Base-by-base conservation (phyloP, 306 rosid genomes). In the Pyrus betulifolia region DNA sequence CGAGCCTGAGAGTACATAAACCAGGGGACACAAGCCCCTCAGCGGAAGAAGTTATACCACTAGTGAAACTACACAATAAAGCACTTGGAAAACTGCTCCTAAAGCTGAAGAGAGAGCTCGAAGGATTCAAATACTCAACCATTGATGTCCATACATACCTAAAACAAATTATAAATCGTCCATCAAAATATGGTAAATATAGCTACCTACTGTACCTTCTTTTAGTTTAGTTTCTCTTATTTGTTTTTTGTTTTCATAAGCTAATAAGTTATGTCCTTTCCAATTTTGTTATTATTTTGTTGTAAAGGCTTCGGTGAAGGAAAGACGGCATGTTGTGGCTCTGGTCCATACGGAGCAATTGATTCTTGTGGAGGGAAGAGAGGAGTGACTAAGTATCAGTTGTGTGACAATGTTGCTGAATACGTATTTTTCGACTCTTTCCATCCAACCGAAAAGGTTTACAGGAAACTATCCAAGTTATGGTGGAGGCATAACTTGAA, bases 111-210 rank as follows among this genome's bases (percentile, higher is more conserved):
- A 63, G 45, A 52, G 65, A 82, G 42, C 79, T 83, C 15, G 7
- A 23, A 30, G 86, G 87, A 61, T 81, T 89, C 81, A 84, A 27
- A 61, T 89, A 86, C 69, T 86, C 92, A 5, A 3, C 75, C 1
- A 19, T 33, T 15, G 77, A 89, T 60, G 35, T n/a, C 3, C 71
- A 84, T 40, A 31, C 15, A 22, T 42, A 74, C 38, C 14, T 74
- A 3, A 1, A 45, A 21, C 59, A 80, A 59, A 45, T 82, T 45
- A 49, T 82, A 9, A 51, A 74, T 6, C 23, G 74, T 59, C 89
- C 97, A 77, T 49, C 83, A 46, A 89, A 77, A 80, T 88, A 79
- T 67, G 91, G 91, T 85, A 79, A 11, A 14, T 13, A 17, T 61
- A 13, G 12, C 52, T 13, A 13, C 6, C 18, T 46, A 13, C 18